Base-by-base conservation (phyloP, 1,139 yeast species). In the Scheffersomyces titani region DNA sequence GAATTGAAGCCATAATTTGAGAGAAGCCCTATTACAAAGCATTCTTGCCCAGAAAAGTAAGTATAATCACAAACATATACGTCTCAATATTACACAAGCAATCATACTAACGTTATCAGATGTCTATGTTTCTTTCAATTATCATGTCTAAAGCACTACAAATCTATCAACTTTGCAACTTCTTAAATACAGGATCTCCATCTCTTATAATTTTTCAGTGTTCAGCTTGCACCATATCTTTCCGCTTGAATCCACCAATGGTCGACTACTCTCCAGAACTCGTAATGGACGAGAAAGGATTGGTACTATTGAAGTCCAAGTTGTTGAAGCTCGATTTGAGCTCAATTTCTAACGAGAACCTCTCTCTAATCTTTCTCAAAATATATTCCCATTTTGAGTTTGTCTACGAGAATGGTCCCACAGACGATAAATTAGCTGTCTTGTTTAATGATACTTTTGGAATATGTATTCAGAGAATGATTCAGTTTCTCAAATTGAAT, bases 381-480 rank as follows among this genome's bases (percentile, higher is more conserved):
- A 51, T 57, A 48, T 50, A 19, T 11, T 40, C 6, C 20, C 20
- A 50, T 16, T 20, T 57, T 47, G n/a, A 53, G 47, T 45, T 19
- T 21, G 40, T 55, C 5, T 21, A 55, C 13, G 53, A 44, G 2
- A n/a, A 51, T 18, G 63, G 65, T 7, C 53, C 54, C 13, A 51
- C 61, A n/a, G 53, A 57, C 47, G 65, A 63, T 47, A 53, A 55
- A 19, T 57, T 55, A 52, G 52, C 61, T 18, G 57, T 63, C 36
- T 47, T 77, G 1, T 76, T 85, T 19, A 82, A 86, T 49, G 96
- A 90, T 63, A 76, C 89, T 0, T 65, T 89, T 47, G 76, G 90
- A 0, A 77, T 90, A 1, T 89, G 93, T 87, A 64, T 88, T 3
- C 77, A 85, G 21, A 75, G 96, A 60, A 72, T 83, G n/a, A 55